Evolutionary conservation across 306 rosid genomes (phyloP).

Genomic region (Medicago ruthenica): DNA sequence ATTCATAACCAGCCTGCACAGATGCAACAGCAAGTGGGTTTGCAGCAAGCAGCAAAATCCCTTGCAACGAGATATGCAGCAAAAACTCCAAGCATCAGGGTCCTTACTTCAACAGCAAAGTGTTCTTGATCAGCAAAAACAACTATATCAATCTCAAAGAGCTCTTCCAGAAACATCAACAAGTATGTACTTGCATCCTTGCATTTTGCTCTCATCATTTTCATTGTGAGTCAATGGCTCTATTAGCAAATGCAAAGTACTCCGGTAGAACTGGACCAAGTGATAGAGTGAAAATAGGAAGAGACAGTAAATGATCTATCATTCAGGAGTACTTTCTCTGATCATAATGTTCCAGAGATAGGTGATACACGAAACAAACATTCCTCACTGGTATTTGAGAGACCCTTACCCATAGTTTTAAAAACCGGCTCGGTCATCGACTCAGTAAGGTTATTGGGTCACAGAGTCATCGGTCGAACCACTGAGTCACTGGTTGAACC

Average conservation of each 20-base stretch:
- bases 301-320: background rate
- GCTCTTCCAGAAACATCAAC: conserved; percentile 79
- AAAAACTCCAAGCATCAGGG: conserved; percentile 74
- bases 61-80: conserved; percentile 79
- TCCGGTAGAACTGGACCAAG: conserved; percentile 16
- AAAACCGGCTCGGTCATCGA: too few relatives aligned
- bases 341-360: conserved; percentile 9
- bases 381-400: conserved; percentile 20
- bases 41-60: conserved; percentile 54
- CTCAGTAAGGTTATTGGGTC: too few relatives aligned
- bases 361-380: background rate
- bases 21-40: conserved; percentile 58
- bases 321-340: conserved; percentile 4
- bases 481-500: too few relatives aligned
- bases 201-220: conserved; percentile 21
- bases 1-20: conserved; percentile 78
- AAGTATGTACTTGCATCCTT: conserved; percentile 56
- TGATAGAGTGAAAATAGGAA: conserved; percentile 16
- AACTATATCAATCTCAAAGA: conserved; percentile 78
- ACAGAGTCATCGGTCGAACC: too few relatives aligned
- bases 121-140: conserved; percentile 82
- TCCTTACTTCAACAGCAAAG: conserved; percentile 77
- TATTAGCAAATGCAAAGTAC: conserved; percentile 32
- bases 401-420: background rate
- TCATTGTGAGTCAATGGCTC: conserved; percentile 27